Conservation (phyloP, 306 rosid genomes). For the Trichosanthes cucumerina region DNA sequence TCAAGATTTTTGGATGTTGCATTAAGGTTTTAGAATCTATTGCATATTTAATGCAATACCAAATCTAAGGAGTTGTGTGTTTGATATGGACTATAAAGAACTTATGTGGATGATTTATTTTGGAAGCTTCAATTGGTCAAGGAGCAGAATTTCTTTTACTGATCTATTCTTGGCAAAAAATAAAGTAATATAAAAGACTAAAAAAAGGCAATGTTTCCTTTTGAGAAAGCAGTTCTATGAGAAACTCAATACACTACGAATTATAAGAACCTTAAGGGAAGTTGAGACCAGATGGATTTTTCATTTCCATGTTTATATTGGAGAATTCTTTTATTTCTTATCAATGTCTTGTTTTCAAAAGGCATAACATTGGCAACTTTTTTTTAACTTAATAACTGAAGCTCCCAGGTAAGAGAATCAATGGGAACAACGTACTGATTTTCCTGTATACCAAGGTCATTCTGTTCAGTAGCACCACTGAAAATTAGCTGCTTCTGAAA, state of each 20-base stretch:
- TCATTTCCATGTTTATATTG: background rate
- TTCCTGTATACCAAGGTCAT: constrained; percentile 22
- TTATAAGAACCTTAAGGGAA: background rate
- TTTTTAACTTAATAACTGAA: constrained; percentile 57
- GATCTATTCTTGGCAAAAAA: background rate
- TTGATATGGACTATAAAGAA: background rate
- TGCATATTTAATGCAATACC: background rate
- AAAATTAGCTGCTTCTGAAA: constrained; percentile 33
- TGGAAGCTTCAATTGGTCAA: background rate
- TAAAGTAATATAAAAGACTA: background rate
- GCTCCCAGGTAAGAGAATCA: constrained; percentile 32
- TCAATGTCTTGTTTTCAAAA: background rate
- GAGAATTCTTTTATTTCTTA: background rate
- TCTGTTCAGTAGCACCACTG: constrained; percentile 26
- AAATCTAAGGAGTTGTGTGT: background rate
- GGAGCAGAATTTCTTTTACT: background rate
- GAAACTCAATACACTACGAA: background rate
- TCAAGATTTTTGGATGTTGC: background rate
- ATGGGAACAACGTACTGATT: constrained; percentile 13
- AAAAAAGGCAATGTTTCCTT: background rate
- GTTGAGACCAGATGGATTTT: background rate
- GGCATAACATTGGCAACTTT: constrained; percentile 20
- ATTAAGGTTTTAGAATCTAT: background rate
- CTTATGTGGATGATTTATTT: background rate
- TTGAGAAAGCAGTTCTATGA: background rate